Conservation (phyloP, 805 yeast genomes). For the Jamesozyma jinghongensis region DNA sequence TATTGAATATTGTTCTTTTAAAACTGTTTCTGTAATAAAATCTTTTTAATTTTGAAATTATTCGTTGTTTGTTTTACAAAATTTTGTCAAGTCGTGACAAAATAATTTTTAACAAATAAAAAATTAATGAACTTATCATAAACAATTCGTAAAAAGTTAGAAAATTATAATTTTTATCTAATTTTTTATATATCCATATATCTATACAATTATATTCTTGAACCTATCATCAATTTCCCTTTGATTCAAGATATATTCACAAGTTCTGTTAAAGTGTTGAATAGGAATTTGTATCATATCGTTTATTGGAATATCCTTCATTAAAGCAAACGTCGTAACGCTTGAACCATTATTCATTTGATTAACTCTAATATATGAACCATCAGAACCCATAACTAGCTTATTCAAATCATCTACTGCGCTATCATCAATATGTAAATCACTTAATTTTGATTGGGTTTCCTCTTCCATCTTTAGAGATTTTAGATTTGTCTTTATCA, state of each 20-base stretch:
- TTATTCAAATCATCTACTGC: background rate
- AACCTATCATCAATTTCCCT: conserved; percentile 62
- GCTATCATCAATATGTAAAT: conserved; percentile 9
- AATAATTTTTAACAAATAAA: too few relatives aligned
- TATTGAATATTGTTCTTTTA: too few relatives aligned
- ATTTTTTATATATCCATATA: too few relatives aligned
- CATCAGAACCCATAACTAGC: conserved; percentile 23
- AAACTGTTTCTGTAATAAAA: too few relatives aligned
- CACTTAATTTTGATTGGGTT: conserved; percentile 2
- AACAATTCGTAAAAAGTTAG: conserved; percentile 1
- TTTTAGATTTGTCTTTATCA: conserved; percentile 55
- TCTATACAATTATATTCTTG: conserved; percentile 36
- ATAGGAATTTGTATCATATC: conserved; percentile 23
- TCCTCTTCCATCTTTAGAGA: conserved; percentile 32
- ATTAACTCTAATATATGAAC: conserved; percentile 17
- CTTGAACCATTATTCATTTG: conserved; percentile 12
- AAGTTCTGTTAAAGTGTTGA: conserved; percentile 59
- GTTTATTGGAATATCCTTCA: conserved; percentile 25
- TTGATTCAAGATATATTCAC: conserved; percentile 61
- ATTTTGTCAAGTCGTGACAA: too few relatives aligned
- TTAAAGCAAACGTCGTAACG: conserved; percentile 20
- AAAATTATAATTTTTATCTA: too few relatives aligned
- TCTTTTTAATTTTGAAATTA: too few relatives aligned
- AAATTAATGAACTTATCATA: too few relatives aligned
- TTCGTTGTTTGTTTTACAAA: too few relatives aligned